Conservation (phyloP, 352 stramenopile genomes). For the Globisporangium irregulare region DNA sequence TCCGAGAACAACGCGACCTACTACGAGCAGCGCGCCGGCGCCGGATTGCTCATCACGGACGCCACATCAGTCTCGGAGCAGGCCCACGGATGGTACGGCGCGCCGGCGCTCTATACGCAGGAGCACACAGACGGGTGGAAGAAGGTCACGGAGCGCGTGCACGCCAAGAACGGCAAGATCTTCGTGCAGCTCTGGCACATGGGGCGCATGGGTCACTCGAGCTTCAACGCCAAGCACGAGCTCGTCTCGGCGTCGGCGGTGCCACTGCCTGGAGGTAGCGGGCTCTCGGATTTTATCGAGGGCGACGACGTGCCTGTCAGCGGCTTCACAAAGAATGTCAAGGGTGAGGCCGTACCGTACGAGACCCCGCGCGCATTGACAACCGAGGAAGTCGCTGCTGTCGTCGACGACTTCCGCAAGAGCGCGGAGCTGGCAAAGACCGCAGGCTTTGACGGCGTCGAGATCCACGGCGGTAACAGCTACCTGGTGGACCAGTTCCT, state of each 20-base stretch:
- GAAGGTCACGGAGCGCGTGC: too few relatives aligned
- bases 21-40: not conserved
- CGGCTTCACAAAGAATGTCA: not conserved
- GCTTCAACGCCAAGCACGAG: too few relatives aligned
- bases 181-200: too few relatives aligned
- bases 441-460: slow-evolving; percentile 67
- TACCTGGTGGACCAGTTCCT: slow-evolving; percentile 89
- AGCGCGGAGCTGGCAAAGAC: not conserved
- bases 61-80: not conserved
- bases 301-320: not conserved
- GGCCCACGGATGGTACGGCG: not conserved
- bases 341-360: not conserved
- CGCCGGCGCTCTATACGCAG: not conserved
- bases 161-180: too few relatives aligned
- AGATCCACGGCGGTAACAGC: slow-evolving; percentile 85
- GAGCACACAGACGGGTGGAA: too few relatives aligned
- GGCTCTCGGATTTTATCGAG: not conserved
- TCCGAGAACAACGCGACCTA: not conserved
- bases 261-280: not conserved
- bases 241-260: not conserved
- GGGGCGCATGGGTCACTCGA: too few relatives aligned
- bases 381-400: not conserved
- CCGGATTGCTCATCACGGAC: not conserved
- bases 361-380: not conserved
- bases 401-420: not conserved